These are phyloP conservation scores for Fagopyrum homotropicum DNA, from an alignment of 148 eudicot species.

Conservation along the genomic window DNA sequence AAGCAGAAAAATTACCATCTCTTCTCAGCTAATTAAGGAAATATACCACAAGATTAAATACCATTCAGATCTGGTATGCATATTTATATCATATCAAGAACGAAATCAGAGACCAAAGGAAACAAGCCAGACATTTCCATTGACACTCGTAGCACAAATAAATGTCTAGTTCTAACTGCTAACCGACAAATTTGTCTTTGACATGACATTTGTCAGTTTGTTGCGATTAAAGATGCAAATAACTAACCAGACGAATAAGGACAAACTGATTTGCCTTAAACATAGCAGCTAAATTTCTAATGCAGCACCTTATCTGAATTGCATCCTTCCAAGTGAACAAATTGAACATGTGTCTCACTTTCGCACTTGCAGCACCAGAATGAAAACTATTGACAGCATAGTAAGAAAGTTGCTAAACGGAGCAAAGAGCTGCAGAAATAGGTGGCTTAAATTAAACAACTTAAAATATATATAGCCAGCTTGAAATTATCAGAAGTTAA, in stretches of 20 bases:
- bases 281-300: background rate
- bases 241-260: background rate
- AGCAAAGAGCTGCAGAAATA: background rate
- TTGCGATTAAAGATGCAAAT: background rate
- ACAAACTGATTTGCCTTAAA: background rate
- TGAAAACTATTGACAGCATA: background rate
- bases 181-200: background rate
- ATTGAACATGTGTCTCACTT: background rate
- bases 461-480: too few relatives aligned
- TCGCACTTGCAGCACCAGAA: background rate
- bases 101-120: background rate
- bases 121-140: background rate
- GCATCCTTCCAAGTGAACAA: conserved; percentile 1
- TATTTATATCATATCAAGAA: background rate
- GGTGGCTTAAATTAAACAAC: background rate
- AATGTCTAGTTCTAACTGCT: background rate
- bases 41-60: background rate
- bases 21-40: background rate
- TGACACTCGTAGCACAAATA: background rate
- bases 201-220: background rate
- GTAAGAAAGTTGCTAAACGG: background rate
- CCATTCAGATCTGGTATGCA: background rate
- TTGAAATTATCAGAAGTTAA: too few relatives aligned
- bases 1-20: background rate
- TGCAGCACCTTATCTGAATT: background rate